Evolutionary conservation across 441 rosid genomes (phyloP), one percentile per base, ranked within the genome.

Genomic region (Aquilaria agallochum): DNA sequence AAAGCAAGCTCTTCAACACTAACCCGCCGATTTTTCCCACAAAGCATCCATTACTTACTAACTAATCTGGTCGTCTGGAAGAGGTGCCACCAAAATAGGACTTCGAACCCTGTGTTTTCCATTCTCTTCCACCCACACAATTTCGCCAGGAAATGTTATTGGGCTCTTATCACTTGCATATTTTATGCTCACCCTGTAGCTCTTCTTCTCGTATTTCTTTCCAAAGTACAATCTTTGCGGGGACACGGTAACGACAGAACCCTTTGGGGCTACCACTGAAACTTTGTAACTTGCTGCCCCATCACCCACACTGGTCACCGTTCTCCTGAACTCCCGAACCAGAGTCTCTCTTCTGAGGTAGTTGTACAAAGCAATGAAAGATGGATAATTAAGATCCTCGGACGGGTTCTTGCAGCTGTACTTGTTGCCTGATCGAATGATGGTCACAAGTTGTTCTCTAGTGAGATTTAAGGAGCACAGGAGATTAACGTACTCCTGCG

Each of bases 361-460:
- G 32, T 56, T 13, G 56, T 66, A 76, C 9, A 69, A 31, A 15
- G 66, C 69, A 31, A 81, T 76, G 8, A 78, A 76, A 0, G 80
- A 77, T 4, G 87, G 87, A 56, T 77, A 79, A 45, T 79, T 79
- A 6, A 82, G 72, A 70, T 78, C 87, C 6, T 64, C 1, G 0
- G 62, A 66, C 0, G 75, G 69, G 60, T 9, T 59, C 3, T 74
- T 45, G 66, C 80, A 77, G 33, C 30, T 52, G 55, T 68, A 64
- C 3, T 27, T 31, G 5, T 27, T 31, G 11, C 36, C 59, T 40
- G 80, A 67, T 58, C 80, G 52, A 7, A 76, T 75, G 51, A 73
- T 70, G 31, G 59, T 42, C 52, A 56, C 3, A 42, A 82, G 64
- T 54, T 76, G 82, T 11, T 73, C 53, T 27, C 14, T 33, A 0